phyloP scores from a whole-genome alignment of 257 asterid genomes.

The Nicotiana undulata region DNA sequence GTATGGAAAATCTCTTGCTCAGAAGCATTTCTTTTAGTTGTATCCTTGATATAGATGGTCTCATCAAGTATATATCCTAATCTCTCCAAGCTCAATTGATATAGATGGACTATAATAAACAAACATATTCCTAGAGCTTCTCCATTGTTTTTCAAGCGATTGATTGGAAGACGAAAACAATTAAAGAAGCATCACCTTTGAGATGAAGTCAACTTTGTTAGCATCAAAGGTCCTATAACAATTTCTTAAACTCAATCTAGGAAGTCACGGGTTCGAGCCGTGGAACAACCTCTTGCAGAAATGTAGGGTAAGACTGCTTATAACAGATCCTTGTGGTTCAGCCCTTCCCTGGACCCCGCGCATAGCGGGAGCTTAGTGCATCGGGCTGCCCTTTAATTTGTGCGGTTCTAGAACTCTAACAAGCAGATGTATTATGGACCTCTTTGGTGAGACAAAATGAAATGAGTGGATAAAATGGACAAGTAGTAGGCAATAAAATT shows the following conservation, averaged over 20 bases:
- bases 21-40: background rate
- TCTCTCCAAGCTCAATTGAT: conserved; percentile 1
- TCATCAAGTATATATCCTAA: background rate
- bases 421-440: background rate
- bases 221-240: background rate
- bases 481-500: background rate
- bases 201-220: background rate
- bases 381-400: no score
- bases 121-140: background rate
- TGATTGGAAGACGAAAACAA: background rate
- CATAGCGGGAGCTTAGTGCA: no score
- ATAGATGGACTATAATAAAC: background rate
- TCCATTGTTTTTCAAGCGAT: background rate
- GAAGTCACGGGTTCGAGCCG: no score
- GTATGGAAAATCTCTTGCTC: conserved; percentile 27
- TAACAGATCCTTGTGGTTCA: no score
- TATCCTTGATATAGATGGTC: background rate
- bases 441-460: background rate
- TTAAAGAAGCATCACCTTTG: background rate
- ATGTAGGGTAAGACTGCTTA: no score
- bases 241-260: background rate
- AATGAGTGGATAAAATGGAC: background rate
- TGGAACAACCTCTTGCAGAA: no score
- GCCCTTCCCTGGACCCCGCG: no score
- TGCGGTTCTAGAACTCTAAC: background rate